A percentile compares a stretch with the other conserved stretches of the same genome.
Evolutionary conservation across 345 rosid genomes (phyloP).

Genomic region (Balakata baccata): DNA sequence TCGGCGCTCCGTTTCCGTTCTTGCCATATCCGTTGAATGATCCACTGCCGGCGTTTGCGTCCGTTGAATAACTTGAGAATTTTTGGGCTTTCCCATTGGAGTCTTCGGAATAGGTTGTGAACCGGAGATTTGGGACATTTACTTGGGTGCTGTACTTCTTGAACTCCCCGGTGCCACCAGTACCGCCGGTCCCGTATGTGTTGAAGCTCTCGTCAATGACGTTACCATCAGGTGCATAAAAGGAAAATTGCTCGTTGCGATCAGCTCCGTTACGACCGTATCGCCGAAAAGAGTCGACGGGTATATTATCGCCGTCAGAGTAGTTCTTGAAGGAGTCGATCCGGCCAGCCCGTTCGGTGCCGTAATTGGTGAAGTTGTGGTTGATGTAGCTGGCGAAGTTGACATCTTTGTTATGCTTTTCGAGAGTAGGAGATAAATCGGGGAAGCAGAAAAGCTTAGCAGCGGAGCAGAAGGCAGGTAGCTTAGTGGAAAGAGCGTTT

Average conservation of each 20-base stretch:
- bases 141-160: slow-evolving; percentile 45
- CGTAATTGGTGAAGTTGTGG: slow-evolving; percentile 80
- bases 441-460: slow-evolving; percentile 88
- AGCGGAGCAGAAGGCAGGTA: slow-evolving; percentile 72
- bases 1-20: slow-evolving; percentile 57
- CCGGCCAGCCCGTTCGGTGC: slow-evolving; percentile 46
- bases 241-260: slow-evolving; percentile 27
- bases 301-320: slow-evolving; percentile 30
- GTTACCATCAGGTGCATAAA: slow-evolving; percentile 30
- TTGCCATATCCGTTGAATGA: slow-evolving; percentile 61
- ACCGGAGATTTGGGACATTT: slow-evolving; percentile 59
- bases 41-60: slow-evolving; percentile 57
- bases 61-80: slow-evolving; percentile 47
- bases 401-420: slow-evolving; percentile 28
- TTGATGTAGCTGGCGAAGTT: slow-evolving; percentile 51
- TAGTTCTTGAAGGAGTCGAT: slow-evolving; percentile 50
- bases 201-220: slow-evolving; percentile 71
- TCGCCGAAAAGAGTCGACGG: slow-evolving; percentile 31
- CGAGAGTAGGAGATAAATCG: slow-evolving; percentile 14
- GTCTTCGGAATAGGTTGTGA: slow-evolving; percentile 56
- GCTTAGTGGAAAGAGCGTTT: slow-evolving; percentile 51
- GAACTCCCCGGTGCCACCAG: slow-evolving; percentile 68
- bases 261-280: slow-evolving; percentile 36
- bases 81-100: slow-evolving; percentile 43
- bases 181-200: slow-evolving; percentile 57